A percentile compares a stretch with the other conserved stretches of the same genome.
These are phyloP conservation scores for Lactarius indigo DNA, from an alignment of 768 basidiomycete genomes.

Conservation along the genomic window DNA sequence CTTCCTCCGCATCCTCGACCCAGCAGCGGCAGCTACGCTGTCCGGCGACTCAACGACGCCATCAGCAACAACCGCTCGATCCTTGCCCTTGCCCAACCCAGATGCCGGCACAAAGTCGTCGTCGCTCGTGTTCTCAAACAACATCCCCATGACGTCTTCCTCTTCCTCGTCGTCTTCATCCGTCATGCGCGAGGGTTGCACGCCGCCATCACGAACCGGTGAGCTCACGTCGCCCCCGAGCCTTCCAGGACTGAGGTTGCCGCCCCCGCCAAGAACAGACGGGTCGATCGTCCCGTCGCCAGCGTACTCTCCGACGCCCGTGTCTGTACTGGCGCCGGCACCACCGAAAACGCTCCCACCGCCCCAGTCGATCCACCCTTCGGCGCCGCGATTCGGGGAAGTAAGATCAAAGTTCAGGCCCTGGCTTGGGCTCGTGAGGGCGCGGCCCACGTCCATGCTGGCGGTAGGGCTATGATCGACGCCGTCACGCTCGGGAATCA, in stretches of 20 bases:
- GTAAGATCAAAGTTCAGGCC: neutral
- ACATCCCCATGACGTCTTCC: conserved; percentile 2
- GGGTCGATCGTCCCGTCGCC: conserved; percentile 25
- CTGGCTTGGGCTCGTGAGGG: neutral
- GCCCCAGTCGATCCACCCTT: conserved; percentile 8
- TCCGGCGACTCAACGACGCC: neutral
- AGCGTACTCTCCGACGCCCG: neutral
- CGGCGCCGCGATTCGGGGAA: neutral
- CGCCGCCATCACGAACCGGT: neutral
- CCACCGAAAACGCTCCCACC: neutral
- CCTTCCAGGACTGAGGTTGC: conserved; percentile 5
- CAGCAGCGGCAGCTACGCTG: neutral
- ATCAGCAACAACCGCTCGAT: neutral
- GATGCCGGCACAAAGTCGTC: neutral
- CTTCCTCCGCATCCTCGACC: conserved; percentile 2
- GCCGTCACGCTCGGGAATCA: neutral
- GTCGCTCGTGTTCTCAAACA: neutral
- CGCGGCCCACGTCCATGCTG: neutral
- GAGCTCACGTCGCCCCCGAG: neutral
- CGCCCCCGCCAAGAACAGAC: conserved; percentile 13
- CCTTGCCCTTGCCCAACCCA: neutral
- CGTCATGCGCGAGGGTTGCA: neutral
- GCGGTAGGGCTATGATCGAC: neutral
- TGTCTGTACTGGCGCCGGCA: neutral
- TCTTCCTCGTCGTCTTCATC: conserved; percentile 1